Percentiles rank a stretch among this genome's conserved stretches.
Evolutionary conservation across 2,329 filamentous ascomycete species (phyloP).

Genomic region (Teratosphaeria pseudoeucalypti): DNA sequence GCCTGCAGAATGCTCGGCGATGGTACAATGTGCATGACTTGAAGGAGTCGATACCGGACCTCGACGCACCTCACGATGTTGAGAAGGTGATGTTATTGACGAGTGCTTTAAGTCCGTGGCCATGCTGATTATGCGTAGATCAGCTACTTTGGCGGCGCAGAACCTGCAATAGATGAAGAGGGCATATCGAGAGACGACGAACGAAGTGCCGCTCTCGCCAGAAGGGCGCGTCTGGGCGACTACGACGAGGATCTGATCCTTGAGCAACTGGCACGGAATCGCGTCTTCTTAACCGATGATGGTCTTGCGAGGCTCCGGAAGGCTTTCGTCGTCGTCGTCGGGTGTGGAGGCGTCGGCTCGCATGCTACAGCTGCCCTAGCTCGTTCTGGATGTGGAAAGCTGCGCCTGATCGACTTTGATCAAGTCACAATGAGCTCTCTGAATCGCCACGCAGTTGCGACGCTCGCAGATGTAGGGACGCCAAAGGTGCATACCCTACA

Average conservation of each 20-base stretch:
- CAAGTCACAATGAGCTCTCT: constrained; percentile 91
- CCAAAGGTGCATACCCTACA: constrained; percentile 82
- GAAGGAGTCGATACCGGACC: constrained; percentile 51
- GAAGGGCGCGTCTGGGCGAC: constrained; percentile 50
- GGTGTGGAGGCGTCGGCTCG: constrained; percentile 88
- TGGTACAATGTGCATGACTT: constrained; percentile 46
- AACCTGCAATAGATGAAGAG: constrained; percentile 26
- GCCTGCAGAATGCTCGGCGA: constrained; percentile 45
- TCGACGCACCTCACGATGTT: constrained; percentile 41
- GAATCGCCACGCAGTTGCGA: constrained; percentile 93
- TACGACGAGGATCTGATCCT: constrained; percentile 74
- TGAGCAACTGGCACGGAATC: constrained; percentile 87
- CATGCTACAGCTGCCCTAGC: constrained; percentile 80
- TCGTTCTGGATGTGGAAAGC: constrained; percentile 75
- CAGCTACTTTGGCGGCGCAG: constrained; percentile 49
- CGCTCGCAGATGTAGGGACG: constrained; percentile 82
- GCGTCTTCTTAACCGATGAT: constrained; percentile 75
- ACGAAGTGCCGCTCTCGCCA: constrained; percentile 47
- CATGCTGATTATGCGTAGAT: constrained; percentile 41
- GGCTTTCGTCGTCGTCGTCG: constrained; percentile 80
- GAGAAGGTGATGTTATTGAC: constrained; percentile 22
- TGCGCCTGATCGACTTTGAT: constrained; percentile 91
- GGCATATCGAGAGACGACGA: constrained; percentile 44
- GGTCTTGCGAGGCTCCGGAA: constrained; percentile 70
- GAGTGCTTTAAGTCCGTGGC: background rate